A percentile compares a stretch with the other conserved stretches of the same genome.
Evolutionary conservation across 2,329 filamentous ascomycete species (phyloP).

Genomic region (Macrophomina phaseolina): DNA sequence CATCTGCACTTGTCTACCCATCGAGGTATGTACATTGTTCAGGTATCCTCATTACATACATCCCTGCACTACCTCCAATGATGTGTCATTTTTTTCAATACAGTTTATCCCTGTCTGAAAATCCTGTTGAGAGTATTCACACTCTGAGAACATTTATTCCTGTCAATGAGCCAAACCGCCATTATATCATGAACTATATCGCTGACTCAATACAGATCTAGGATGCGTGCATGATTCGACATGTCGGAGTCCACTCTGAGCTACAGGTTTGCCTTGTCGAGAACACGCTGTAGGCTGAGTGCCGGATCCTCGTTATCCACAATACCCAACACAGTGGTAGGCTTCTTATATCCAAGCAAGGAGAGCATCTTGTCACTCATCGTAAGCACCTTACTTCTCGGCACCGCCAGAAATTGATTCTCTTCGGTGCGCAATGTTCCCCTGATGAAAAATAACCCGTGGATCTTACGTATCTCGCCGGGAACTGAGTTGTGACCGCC

Average conservation of each 20-base stretch:
- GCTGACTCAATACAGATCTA: slow-evolving; percentile 52
- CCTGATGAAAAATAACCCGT: slow-evolving; percentile 41
- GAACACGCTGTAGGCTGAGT: slow-evolving; percentile 30
- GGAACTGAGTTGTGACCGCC: slow-evolving; percentile 39
- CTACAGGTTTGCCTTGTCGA: slow-evolving; percentile 15
- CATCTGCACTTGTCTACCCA: neutral
- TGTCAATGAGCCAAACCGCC: neutral
- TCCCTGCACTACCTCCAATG: slow-evolving; percentile 8
- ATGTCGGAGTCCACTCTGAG: neutral
- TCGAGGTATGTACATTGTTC: slow-evolving; percentile 5
- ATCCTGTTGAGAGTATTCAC: slow-evolving; percentile 24
- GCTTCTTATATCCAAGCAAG: slow-evolving; percentile 44
- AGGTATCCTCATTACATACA: neutral
- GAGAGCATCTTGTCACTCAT: slow-evolving; percentile 43
- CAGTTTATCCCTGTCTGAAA: slow-evolving; percentile 39
- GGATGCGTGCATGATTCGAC: neutral
- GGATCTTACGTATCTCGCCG: slow-evolving; percentile 35
- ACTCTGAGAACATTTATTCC: slow-evolving; percentile 12
- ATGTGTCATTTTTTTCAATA: slow-evolving; percentile 25
- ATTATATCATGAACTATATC: neutral
- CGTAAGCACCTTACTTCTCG: slow-evolving; percentile 36
- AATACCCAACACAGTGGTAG: slow-evolving; percentile 39
- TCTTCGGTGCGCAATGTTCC: slow-evolving; percentile 42
- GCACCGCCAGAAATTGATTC: slow-evolving; percentile 43
- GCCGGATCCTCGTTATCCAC: slow-evolving; percentile 41